Conservation (phyloP, 2,329 filamentous ascomycete species). For the Leptographium lundbergii region DNA sequence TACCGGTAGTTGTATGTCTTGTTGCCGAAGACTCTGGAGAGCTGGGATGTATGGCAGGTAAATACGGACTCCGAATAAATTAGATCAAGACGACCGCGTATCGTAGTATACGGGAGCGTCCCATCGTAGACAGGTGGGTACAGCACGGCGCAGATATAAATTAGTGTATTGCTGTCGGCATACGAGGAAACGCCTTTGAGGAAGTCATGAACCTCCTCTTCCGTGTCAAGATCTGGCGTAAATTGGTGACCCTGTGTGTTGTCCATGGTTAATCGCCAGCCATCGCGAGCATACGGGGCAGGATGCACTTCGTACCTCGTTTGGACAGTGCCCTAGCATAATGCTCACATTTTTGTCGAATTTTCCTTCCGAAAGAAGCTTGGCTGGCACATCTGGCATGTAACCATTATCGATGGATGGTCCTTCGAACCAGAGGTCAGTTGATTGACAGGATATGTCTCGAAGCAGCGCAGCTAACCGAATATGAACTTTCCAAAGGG, state of each 20-base stretch:
- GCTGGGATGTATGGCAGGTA: neutral
- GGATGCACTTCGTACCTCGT: neutral
- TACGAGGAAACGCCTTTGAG: neutral
- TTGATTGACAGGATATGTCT: neutral
- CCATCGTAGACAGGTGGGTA: neutral
- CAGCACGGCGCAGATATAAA: neutral
- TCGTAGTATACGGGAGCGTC: neutral
- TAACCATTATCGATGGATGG: neutral
- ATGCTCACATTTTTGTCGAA: neutral
- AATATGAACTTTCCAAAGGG: neutral
- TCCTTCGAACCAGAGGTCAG: neutral
- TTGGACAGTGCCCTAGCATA: constrained; percentile 1
- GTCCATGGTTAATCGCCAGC: neutral
- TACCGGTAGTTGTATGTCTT: constrained; percentile 1
- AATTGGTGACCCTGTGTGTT: neutral
- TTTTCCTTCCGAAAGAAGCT: neutral
- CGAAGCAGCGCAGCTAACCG: neutral
- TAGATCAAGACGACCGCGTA: neutral
- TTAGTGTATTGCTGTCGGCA: neutral
- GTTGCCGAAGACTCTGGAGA: neutral
- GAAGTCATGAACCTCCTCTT: neutral
- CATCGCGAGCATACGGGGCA: neutral
- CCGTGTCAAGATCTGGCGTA: neutral
- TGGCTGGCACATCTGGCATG: neutral
- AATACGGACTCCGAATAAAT: neutral